Evolutionary conservation across 768 basidiomycete genomes (phyloP).

Genomic region (Boletales sp.): DNA sequence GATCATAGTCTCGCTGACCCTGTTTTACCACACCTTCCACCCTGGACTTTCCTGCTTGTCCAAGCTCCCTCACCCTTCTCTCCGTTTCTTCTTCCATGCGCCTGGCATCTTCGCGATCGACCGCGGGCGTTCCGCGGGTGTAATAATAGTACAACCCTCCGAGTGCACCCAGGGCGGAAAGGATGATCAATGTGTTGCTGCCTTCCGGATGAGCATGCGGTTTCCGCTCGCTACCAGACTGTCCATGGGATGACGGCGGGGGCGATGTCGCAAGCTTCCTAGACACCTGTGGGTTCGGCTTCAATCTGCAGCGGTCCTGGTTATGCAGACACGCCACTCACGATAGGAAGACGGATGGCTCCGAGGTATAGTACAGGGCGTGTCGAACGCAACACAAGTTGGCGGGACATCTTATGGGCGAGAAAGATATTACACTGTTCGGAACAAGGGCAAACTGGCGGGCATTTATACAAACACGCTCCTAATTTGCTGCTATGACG

Average conservation of each 20-base stretch:
- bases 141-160: slow-evolving; percentile 39
- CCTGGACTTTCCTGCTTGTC: slow-evolving; percentile 30
- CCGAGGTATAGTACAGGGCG: slow-evolving; percentile 13
- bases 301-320: no score
- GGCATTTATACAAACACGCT: neutral
- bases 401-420: slow-evolving; percentile 11
- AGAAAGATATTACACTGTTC: no score
- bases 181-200: slow-evolving; percentile 26
- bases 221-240: neutral
- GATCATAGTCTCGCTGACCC: slow-evolving; percentile 31
- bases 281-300: neutral
- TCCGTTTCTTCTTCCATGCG: slow-evolving; percentile 33
- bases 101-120: slow-evolving; percentile 22
- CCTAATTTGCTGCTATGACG: neutral
- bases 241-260: slow-evolving; percentile 10
- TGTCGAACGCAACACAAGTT: slow-evolving; percentile 3
- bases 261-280: slow-evolving; percentile 15
- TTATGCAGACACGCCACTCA: neutral
- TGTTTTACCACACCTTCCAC: slow-evolving; percentile 27
- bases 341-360: slow-evolving; percentile 2
- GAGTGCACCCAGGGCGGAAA: slow-evolving; percentile 31
- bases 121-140: slow-evolving; percentile 18
- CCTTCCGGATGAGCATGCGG: slow-evolving; percentile 7
- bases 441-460: no score
- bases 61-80: slow-evolving; percentile 24